Evolutionary conservation across 2,329 filamentous ascomycete genomes (phyloP).

Genomic region (Ceratocystis harringtonii): DNA sequence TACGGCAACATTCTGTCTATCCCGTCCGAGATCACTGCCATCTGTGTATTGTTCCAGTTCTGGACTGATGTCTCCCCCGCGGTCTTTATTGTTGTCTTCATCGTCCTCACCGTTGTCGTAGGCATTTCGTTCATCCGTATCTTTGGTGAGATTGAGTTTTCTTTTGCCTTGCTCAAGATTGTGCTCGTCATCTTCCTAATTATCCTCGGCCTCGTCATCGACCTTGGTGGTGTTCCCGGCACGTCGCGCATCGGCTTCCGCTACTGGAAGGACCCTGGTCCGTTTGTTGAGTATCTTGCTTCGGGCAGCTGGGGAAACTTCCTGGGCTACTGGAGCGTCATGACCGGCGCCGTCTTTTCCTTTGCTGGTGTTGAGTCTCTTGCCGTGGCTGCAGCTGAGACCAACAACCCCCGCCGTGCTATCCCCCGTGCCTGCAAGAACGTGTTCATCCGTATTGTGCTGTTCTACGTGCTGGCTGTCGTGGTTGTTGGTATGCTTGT

Average conservation of each 20-base stretch:
- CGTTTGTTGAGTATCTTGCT: slow-evolving; percentile 51
- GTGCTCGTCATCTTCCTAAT: slow-evolving; percentile 47
- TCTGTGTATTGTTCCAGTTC: slow-evolving; percentile 46
- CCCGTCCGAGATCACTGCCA: slow-evolving; percentile 46
- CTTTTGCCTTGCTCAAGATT: slow-evolving; percentile 40
- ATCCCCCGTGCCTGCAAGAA: slow-evolving; percentile 42
- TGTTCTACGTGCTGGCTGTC: slow-evolving; percentile 50
- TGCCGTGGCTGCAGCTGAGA: slow-evolving; percentile 47
- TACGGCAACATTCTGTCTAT: slow-evolving; percentile 41
- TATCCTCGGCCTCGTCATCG: slow-evolving; percentile 46
- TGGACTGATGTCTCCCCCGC: slow-evolving; percentile 44
- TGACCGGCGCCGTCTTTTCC: slow-evolving; percentile 49
- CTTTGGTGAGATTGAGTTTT: slow-evolving; percentile 44
- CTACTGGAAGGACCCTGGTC: slow-evolving; percentile 55
- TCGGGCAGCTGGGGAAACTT: slow-evolving; percentile 45
- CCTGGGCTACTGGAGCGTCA: slow-evolving; percentile 49
- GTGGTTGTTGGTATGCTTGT: slow-evolving; percentile 57
- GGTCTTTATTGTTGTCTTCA: slow-evolving; percentile 32
- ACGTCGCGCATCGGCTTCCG: slow-evolving; percentile 46
- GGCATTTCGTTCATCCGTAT: slow-evolving; percentile 28
- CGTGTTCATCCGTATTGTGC: slow-evolving; percentile 41
- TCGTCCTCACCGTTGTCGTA: slow-evolving; percentile 36
- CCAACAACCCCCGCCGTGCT: slow-evolving; percentile 37
- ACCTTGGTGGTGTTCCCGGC: slow-evolving; percentile 45
- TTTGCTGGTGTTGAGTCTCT: slow-evolving; percentile 51